Evolutionary conservation across 179 eudicot genomes (phyloP).

Genomic region (Silene noctiflora): DNA sequence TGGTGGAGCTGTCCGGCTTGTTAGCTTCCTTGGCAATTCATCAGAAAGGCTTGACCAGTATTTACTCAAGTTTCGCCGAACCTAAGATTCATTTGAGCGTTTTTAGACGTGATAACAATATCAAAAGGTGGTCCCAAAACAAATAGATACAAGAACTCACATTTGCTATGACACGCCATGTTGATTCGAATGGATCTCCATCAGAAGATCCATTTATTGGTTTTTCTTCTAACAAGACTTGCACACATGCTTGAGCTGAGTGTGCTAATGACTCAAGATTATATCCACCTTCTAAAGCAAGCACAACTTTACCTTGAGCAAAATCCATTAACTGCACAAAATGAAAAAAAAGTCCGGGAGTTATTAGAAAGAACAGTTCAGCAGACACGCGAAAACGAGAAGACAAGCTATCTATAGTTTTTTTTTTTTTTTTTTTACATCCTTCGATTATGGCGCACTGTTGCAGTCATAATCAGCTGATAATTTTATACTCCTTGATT

Average conservation of each 20-base stretch:
- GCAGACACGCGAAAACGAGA: not conserved
- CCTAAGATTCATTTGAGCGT: conserved; percentile 40
- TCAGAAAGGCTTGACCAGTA: conserved; percentile 72
- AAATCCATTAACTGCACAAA: conserved; percentile 77
- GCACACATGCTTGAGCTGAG: conserved; percentile 82
- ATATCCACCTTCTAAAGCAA: conserved; percentile 98
- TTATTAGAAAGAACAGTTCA: conserved; percentile 2
- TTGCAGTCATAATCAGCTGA: conserved; percentile 6
- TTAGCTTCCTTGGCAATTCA: conserved; percentile 50
- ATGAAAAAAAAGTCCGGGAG: conserved; percentile 11
- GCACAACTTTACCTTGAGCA: conserved; percentile 79
- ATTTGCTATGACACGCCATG: conserved; percentile 82
- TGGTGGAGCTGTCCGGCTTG: conserved; percentile 34
- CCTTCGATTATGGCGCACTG: not conserved
- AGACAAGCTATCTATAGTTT: not conserved
- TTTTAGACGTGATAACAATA: conserved; percentile 6
- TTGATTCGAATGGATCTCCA: conserved; percentile 83
- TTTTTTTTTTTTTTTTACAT: not conserved
- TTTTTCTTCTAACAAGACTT: conserved; percentile 71
- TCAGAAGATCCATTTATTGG: conserved; percentile 56
- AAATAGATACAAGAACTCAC: conserved; percentile 34
- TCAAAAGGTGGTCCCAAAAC: not conserved
- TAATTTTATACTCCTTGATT: not conserved
- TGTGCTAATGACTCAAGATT: conserved; percentile 76
- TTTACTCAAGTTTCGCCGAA: conserved; percentile 51